Percentiles rank a stretch among this genome's conserved stretches.
Evolutionary conservation across 805 yeast species (phyloP).

Genomic region (Metschnikowia peoriensis): DNA sequence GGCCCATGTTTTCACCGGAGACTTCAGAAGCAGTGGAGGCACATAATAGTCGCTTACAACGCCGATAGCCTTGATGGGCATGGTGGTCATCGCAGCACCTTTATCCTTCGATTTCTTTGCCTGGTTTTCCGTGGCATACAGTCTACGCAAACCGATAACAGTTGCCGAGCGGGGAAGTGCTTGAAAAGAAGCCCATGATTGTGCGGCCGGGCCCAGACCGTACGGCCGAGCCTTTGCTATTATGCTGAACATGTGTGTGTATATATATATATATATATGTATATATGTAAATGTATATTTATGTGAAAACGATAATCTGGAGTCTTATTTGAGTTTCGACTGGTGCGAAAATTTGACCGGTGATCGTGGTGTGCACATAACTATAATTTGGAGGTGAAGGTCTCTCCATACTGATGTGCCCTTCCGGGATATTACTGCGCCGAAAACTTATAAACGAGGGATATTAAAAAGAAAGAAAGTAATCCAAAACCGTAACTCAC

Average conservation of each 20-base stretch:
- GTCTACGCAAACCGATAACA: background rate
- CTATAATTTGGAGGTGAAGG: too few relatives aligned
- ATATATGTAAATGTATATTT: background rate
- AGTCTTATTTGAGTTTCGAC: too few relatives aligned
- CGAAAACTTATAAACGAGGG: too few relatives aligned
- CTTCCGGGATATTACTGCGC: too few relatives aligned
- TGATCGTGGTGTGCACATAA: background rate
- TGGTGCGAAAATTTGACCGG: conserved; percentile 2
- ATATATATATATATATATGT: background rate
- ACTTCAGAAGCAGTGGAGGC: conserved; percentile 33
- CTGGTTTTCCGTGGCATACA: conserved; percentile 16
- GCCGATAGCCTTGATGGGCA: conserved; percentile 38
- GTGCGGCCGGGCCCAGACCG: background rate
- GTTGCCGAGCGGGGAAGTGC: background rate
- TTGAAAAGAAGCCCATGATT: background rate
- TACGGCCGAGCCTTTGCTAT: conserved; percentile 2
- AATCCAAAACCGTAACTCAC: too few relatives aligned
- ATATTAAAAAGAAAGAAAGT: too few relatives aligned
- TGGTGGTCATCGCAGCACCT: conserved; percentile 33
- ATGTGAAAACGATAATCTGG: too few relatives aligned
- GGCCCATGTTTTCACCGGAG: conserved; percentile 37
- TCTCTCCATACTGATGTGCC: background rate
- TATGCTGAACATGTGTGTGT: conserved; percentile 1
- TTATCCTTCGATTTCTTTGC: conserved; percentile 4
- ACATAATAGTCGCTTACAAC: conserved; percentile 44